A percentile compares a stretch with the other conserved stretches of the same genome.
Conservation (phyloP, 1,284 basidiomycete genomes). For the Puccinia polysora region DNA sequence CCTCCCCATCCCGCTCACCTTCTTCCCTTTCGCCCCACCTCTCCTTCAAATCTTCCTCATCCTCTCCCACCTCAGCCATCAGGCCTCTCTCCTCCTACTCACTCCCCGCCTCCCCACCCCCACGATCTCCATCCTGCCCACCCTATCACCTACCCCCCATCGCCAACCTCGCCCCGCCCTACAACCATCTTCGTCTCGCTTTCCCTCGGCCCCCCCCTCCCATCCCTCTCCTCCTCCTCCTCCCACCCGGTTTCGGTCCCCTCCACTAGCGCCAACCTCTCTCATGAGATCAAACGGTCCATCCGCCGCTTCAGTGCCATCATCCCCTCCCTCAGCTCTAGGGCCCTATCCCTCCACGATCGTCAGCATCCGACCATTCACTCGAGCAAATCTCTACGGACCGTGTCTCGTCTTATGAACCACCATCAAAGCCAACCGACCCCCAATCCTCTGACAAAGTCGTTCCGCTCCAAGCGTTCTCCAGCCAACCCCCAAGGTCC, state of each 20-base stretch:
- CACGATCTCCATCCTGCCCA: background rate
- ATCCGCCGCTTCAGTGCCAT: background rate
- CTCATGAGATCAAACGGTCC: background rate
- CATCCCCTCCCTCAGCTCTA: background rate
- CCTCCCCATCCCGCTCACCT: background rate
- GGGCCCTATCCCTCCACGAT: background rate
- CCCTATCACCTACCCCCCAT: background rate
- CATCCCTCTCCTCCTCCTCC: background rate
- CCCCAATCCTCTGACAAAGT: background rate
- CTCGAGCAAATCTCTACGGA: too few species aligned
- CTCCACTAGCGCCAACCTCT: background rate
- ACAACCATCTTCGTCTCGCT: background rate
- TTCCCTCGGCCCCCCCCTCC: background rate
- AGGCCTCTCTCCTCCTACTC: background rate
- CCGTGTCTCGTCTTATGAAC: constrained; percentile 9
- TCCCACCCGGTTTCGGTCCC: background rate
- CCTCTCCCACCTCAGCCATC: background rate
- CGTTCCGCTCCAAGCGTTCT: background rate
- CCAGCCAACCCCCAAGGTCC: background rate
- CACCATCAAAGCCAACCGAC: background rate
- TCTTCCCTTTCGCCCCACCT: background rate
- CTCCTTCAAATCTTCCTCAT: background rate
- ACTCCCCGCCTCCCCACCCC: background rate
- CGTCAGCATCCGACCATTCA: background rate
- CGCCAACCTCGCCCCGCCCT: background rate